Evolutionary conservation across 1,284 basidiomycete genomes (phyloP), one percentile per base, ranked within the genome.

Genomic region (Puccinia polysora): DNA sequence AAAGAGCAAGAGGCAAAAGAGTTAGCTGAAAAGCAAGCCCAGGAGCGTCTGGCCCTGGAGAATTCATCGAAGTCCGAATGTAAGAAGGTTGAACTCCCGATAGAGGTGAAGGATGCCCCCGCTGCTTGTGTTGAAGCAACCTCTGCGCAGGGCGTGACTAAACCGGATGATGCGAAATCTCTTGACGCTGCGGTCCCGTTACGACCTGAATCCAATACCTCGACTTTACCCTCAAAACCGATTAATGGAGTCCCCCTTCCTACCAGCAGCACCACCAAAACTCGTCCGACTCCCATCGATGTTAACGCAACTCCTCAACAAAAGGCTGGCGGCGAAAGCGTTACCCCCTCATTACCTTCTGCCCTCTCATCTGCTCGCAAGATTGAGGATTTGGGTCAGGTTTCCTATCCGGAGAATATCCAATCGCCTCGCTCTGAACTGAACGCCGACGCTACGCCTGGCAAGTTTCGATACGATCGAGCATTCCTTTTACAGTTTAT

Each of bases 401-500:
- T 97, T 58, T 81, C 84, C 25, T 99, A 99, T 79, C 94, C 94
- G 3, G 86, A 87, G 73, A 86, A 89, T 55, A 85, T 94, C 79
- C 84, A 85, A 80, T 91, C 92, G 74, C 95, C 94, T 2, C 86
- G 85, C 76, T 81, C 88, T 7, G 90, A 91, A 77, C 87, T 97
- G 77, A 97, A 97, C 81, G 83, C 85, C 73, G 86, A 88, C 74
- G 88, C 88, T 18, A 78, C 81, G 73, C 88, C 89, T 77, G 92
- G 94, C 77, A 95, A 93, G 81, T 97, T 92, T 84, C 88, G 94
- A 77, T 98, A 98, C 81, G 93, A 97, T 81, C 91, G 95, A 60
- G 91, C 95, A 53, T 98, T 98, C 86, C 84, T 98, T 36, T 82
- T 99, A 75, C 96, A 99, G 80, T 99, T 98, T 83, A 96, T 97